A percentile compares a stretch with the other conserved stretches of the same genome.
Conservation (phyloP, 2,329 filamentous ascomycete genomes). For the Colletotrichum agaves region DNA sequence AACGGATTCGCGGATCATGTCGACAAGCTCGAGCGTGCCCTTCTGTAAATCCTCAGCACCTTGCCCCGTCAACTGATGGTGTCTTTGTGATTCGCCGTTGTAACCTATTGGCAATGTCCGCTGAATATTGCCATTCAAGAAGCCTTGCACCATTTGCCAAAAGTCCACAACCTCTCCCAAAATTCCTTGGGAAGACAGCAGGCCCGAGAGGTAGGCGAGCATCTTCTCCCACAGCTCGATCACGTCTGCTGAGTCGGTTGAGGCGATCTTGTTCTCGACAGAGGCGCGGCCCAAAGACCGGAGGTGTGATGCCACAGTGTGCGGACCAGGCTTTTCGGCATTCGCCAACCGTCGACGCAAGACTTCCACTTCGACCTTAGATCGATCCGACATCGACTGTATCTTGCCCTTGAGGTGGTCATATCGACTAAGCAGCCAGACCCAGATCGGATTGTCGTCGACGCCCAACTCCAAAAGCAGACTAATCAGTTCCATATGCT, state of each 20-base stretch:
- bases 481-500: constrained; percentile 90
- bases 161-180: constrained; percentile 92
- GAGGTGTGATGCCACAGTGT: constrained; percentile 79
- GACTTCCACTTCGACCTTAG: constrained; percentile 92
- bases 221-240: constrained; percentile 95
- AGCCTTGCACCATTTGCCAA: constrained; percentile 91
- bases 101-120: constrained; percentile 81
- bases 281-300: constrained; percentile 76
- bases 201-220: constrained; percentile 74
- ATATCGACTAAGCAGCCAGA: constrained; percentile 91
- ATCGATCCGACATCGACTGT: constrained; percentile 81
- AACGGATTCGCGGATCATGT: constrained; percentile 82
- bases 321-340: constrained; percentile 75
- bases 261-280: constrained; percentile 67
- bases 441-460: constrained; percentile 95
- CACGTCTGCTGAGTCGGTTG: constrained; percentile 82
- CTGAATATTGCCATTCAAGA: constrained; percentile 88
- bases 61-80: constrained; percentile 81
- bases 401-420: constrained; percentile 91
- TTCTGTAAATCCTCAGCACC: constrained; percentile 78
- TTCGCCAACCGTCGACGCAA: constrained; percentile 82
- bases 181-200: constrained; percentile 83
- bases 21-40: constrained; percentile 84
- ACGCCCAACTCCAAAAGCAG: constrained; percentile 93
- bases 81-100: constrained; percentile 81